phyloP scores from a whole-genome alignment of 371 early-diverging fungal species.

The Coemansia sp. region DNA sequence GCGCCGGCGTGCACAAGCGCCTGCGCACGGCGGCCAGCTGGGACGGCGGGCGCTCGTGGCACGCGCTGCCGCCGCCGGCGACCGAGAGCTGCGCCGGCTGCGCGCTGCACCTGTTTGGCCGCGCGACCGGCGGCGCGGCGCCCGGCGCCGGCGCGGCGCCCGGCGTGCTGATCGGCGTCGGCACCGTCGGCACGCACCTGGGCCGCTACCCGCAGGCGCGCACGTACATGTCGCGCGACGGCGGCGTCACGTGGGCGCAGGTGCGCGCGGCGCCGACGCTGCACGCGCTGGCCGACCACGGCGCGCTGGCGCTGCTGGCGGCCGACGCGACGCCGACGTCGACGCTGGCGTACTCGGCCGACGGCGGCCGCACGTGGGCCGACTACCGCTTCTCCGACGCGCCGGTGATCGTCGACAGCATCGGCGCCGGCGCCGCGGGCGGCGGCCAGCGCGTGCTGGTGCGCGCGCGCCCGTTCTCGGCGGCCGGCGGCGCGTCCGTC shows the following conservation, averaged over 20 bases:
- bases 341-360: slow-evolving; percentile 63
- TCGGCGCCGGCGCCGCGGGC: slow-evolving; percentile 34
- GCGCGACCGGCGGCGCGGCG: slow-evolving; percentile 66
- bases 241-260: slow-evolving; percentile 73
- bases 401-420: slow-evolving; percentile 35
- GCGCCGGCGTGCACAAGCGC: slow-evolving; percentile 60
- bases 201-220: slow-evolving; percentile 62
- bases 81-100: slow-evolving; percentile 61
- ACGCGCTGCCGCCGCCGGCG: slow-evolving; percentile 62
- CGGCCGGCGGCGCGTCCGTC: slow-evolving; percentile 7
- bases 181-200: slow-evolving; percentile 77
- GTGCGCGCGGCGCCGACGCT: slow-evolving; percentile 60
- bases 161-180: slow-evolving; percentile 88
- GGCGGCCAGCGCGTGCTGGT: slow-evolving; percentile 45
- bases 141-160: slow-evolving; percentile 71
- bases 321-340: slow-evolving; percentile 75
- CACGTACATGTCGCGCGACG: slow-evolving; percentile 81
- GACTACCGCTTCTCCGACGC: slow-evolving; percentile 37
- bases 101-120: slow-evolving; percentile 73
- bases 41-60: slow-evolving; percentile 85
- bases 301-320: slow-evolving; percentile 67
- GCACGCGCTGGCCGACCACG: slow-evolving; percentile 85
- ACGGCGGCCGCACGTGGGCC: slow-evolving; percentile 71
- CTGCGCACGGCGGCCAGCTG: slow-evolving; percentile 77
- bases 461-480: slow-evolving; percentile 24